Evolutionary conservation across 1,139 yeast genomes (phyloP).

Genomic region (Saccharomycopsis hybrid): DNA sequence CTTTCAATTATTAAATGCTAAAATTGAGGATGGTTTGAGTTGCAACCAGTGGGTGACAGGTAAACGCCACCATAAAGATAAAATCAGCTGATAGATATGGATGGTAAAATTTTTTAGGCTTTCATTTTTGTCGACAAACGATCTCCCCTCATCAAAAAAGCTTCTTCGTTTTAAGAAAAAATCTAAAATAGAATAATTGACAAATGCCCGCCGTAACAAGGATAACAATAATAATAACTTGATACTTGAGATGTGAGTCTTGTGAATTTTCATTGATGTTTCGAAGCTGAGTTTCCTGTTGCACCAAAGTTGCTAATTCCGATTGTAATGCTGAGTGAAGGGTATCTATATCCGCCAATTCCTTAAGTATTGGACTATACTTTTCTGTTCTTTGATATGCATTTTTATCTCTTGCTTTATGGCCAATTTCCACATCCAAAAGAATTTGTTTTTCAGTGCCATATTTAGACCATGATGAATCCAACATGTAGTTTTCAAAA

Average conservation of each 20-base stretch:
- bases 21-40: too few relatives aligned
- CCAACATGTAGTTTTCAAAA: conserved; percentile 23
- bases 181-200: conserved; percentile 12
- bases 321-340: conserved; percentile 7
- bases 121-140: too few relatives aligned
- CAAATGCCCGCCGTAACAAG: conserved; percentile 7
- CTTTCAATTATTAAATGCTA: too few relatives aligned
- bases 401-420: conserved; percentile 13
- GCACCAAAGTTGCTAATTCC: conserved; percentile 14
- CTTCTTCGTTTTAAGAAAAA: conserved; percentile 15
- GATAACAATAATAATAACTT: conserved; percentile 12
- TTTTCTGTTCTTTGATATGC: conserved; percentile 7
- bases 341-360: conserved; percentile 7
- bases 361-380: conserved; percentile 6
- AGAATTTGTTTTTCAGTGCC: conserved; percentile 16
- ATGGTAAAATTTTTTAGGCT: too few relatives aligned
- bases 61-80: too few relatives aligned
- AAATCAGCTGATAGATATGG: too few relatives aligned
- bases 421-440: conserved; percentile 17
- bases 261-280: conserved; percentile 23
- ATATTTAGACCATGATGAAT: conserved; percentile 25
- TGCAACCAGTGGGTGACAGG: too few relatives aligned
- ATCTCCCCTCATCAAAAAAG: too few relatives aligned
- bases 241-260: conserved; percentile 8
- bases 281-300: conserved; percentile 22